Percentiles rank a stretch among this genome's conserved stretches.
Evolutionary conservation across 345 rosid genomes (phyloP).

Genomic region (Sonneratia alba): DNA sequence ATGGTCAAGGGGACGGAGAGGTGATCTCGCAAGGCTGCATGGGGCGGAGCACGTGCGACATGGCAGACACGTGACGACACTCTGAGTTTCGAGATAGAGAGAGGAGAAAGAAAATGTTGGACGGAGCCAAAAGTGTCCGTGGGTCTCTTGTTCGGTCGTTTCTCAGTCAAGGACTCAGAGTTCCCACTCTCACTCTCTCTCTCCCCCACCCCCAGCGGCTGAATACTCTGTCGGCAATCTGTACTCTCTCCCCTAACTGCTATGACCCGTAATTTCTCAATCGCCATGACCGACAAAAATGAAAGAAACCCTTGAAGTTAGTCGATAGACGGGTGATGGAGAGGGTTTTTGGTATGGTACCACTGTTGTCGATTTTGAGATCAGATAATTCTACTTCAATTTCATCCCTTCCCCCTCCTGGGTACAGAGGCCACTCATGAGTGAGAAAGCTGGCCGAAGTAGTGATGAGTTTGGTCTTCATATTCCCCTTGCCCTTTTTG

Average conservation of each 20-base stretch:
- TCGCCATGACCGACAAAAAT: neutral
- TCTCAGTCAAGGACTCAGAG: neutral
- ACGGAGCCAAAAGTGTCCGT: constrained; percentile 4
- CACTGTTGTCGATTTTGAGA: no score
- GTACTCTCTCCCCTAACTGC: neutral
- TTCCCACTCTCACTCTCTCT: neutral
- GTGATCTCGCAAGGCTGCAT: neutral
- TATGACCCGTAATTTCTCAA: neutral
- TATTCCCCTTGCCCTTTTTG: no score
- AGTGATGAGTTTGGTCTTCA: no score
- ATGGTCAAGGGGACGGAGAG: constrained; percentile 7
- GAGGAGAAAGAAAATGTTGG: neutral
- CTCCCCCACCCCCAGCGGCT: neutral
- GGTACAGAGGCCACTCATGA: neutral
- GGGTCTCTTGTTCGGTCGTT: neutral
- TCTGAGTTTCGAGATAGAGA: neutral
- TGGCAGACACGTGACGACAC: constrained; percentile 25
- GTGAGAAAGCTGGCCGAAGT: no score
- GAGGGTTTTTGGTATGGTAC: no score
- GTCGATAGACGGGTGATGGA: neutral
- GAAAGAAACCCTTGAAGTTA: neutral
- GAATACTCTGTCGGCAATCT: neutral
- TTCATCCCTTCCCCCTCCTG: no score
- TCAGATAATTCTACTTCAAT: no score
- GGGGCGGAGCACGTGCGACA: constrained; percentile 25